Evolutionary conservation across 2,329 filamentous ascomycete genomes (phyloP), one percentile per base, ranked within the genome.

Genomic region (Hymenotorrendiella dingleyae): DNA sequence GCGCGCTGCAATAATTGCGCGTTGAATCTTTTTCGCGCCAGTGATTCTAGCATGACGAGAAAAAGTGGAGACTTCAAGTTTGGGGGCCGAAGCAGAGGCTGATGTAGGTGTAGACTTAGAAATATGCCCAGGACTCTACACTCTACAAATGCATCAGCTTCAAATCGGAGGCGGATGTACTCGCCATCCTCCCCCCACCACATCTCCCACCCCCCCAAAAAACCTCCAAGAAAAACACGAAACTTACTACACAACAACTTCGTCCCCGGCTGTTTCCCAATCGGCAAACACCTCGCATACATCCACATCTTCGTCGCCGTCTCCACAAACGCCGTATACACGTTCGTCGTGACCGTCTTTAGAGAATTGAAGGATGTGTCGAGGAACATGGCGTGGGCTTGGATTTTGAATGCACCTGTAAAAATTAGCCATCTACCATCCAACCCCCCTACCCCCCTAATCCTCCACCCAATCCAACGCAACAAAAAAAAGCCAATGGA

Each of bases 321-420:
- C 62, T 94, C 87, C 14, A 70, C 57, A 55, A 96, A 91, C 23
- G 80, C 80, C n/a, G 74, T 72, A 56, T 82, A 77, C 3, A 96
- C 67, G 54, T 93, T 94, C n/a, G 67, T 63, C 4, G 91, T 69
- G 10, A 93, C 84, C 0, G 81, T 86, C 4, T 61, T 53, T 6
- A 74, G 60, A 3, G 80, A 76, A 66, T 97, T 97, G 68, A 91
- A 82, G 3, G 72, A 65, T 4, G 85, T 86, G 62, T 94, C 88
- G 55, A 86, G 82, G 61, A 88, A 85, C 80, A 94, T 90, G 37
- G 79, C 70, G 55, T 93, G 85, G 39, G 89, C 82, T 60, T 94
- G 87, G 40, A 93, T 80, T 62, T 89, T 90, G 69, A 97, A 88
- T 3, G 80, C 67, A 55, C 73, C 74, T 78, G 38, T 14, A n/a